Evolutionary conservation across 2,329 filamentous ascomycete species (phyloP).

Genomic region (Sporothrix pseudoabietina): DNA sequence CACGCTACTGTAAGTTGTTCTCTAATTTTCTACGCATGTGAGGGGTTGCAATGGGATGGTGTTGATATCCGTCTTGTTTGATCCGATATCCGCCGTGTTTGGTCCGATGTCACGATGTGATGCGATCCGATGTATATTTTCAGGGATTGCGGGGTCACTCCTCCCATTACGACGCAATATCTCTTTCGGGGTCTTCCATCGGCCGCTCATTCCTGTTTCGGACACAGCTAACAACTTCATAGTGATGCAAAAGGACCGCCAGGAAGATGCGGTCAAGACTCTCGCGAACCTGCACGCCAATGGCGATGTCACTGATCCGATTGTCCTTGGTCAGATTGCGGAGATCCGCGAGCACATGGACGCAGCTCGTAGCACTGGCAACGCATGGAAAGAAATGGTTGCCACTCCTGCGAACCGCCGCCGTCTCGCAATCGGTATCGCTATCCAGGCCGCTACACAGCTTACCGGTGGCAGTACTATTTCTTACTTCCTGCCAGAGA

Average conservation of each 20-base stretch:
- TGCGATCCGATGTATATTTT: too few relatives aligned
- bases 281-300: neutral
- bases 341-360: conserved; percentile 14
- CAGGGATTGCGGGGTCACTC: too few relatives aligned
- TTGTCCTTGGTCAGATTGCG: neutral
- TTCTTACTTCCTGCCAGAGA: conserved; percentile 4
- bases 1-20: neutral
- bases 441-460: neutral
- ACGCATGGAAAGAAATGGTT: conserved; percentile 4
- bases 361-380: neutral
- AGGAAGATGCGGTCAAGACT: neutral
- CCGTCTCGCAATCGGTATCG: neutral
- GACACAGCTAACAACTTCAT: too few relatives aligned
- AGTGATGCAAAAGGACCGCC: conserved; percentile 2
- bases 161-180: too few relatives aligned
- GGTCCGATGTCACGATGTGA: too few relatives aligned
- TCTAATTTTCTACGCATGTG: too few relatives aligned
- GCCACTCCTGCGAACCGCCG: neutral
- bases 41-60: too few relatives aligned
- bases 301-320: neutral
- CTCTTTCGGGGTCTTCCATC: too few relatives aligned
- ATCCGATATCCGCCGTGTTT: too few relatives aligned
- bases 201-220: too few relatives aligned
- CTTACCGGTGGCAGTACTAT: conserved; percentile 4
- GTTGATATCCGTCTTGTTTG: too few relatives aligned